Evolutionary conservation across 2,329 filamentous ascomycete species (phyloP).

Genomic region (Exophiala aquamarina): DNA sequence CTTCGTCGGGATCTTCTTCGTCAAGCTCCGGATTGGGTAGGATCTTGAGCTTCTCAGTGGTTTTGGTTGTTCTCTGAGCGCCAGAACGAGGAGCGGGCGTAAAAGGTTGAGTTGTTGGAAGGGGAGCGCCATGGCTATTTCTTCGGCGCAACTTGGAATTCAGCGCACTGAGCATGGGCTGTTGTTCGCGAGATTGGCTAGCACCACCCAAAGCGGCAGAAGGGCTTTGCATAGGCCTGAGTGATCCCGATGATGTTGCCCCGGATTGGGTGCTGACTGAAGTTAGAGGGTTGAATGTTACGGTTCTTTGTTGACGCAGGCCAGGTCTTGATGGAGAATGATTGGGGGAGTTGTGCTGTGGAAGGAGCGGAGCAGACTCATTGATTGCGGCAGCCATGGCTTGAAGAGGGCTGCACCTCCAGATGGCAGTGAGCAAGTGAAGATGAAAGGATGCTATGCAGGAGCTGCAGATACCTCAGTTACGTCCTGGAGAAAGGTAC

Average conservation of each 20-base stretch:
- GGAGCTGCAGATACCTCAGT: too few species aligned
- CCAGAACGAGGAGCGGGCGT: slow-evolving; percentile 70
- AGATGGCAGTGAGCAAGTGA: too few species aligned
- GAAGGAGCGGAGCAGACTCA: slow-evolving; percentile 44
- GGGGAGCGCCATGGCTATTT: slow-evolving; percentile 73
- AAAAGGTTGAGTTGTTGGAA: slow-evolving; percentile 42
- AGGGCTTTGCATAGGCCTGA: slow-evolving; percentile 41
- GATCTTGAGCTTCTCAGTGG: slow-evolving; percentile 95
- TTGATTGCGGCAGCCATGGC: slow-evolving; percentile 34
- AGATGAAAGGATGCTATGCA: too few species aligned
- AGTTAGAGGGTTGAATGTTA: slow-evolving; percentile 49
- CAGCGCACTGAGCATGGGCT: slow-evolving; percentile 70
- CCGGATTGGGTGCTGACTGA: slow-evolving; percentile 46
- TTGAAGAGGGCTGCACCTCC: background rate
- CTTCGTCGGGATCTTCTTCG: slow-evolving; percentile 76
- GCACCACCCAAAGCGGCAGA: slow-evolving; percentile 36
- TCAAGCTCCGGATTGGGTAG: slow-evolving; percentile 84
- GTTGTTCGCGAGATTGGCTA: slow-evolving; percentile 38
- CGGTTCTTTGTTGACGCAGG: slow-evolving; percentile 41
- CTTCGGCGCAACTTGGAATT: slow-evolving; percentile 85
- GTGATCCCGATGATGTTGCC: slow-evolving; percentile 40
- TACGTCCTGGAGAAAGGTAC: too few species aligned
- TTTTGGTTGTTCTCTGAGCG: slow-evolving; percentile 91
- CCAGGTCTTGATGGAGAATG: slow-evolving; percentile 29
- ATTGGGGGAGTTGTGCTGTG: slow-evolving; percentile 33